Base-by-base conservation (phyloP, 2,329 filamentous ascomycete species). In the Diaporthe batatas region DNA sequence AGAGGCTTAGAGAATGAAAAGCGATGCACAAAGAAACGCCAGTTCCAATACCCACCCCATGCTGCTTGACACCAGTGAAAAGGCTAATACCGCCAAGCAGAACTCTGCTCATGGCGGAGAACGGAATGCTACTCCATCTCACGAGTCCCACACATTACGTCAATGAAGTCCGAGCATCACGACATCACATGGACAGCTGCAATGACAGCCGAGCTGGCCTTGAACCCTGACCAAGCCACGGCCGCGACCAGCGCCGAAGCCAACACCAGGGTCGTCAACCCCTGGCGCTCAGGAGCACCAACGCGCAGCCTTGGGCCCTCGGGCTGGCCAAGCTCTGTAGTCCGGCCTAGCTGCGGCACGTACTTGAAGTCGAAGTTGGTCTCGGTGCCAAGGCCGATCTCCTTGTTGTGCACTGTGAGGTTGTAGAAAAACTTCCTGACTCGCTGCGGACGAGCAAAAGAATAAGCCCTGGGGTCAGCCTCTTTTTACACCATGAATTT, bases 321-420 rank as follows among this genome's bases (percentile, higher is more conserved):
- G 39, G 58, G 51, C n/a, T 53, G 44, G 36, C 49, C 78, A 77
- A 16, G 75, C 67, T 29, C 76, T 76, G 82, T 84, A 58, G 80
- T 79, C 75, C 78, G 81, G 29, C 81, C 81, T 23, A 83, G 77
- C 34, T 79, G 79, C 0, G 92, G 92, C 12, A 92, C 84, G 78
- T 92, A 93, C 78, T 94, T 92, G 81, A 95, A 92, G 25, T 92
- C 89, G 78, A 94, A 95, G 11, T 83, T 84, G 1, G 88, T 89
- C 77, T 91, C 87, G 59, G 87, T 84, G 0, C 91, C 90, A 10
- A 95, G 84, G 71, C 85, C 89, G 70, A 79, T 73, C n/a, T 79
- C 78, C 69, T 91, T 90, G 71, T 89, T 88, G 72, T 91, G 86
- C n/a, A 91, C 87, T 21, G 93, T 86, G 3, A 92, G 80, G 23